Conservation (phyloP, 768 basidiomycete species). For the Tubosaeta brunneosetosa region DNA sequence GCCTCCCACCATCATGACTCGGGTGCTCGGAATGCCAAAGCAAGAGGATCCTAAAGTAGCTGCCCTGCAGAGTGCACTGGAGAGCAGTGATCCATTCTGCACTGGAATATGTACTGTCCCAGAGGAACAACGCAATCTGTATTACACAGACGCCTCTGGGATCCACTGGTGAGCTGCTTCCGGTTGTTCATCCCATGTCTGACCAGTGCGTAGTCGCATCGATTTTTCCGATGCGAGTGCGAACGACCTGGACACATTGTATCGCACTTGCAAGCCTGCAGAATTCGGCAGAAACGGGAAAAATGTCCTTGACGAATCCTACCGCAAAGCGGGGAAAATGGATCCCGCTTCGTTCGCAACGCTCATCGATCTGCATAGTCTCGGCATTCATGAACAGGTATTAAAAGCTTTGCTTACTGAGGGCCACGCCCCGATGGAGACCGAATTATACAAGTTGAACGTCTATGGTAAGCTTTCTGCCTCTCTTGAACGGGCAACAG, state of each 20-base stretch:
- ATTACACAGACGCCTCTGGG: background rate
- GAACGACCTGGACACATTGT: constrained; percentile 19
- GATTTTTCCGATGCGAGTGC: background rate
- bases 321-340: constrained; percentile 46
- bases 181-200: background rate
- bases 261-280: constrained; percentile 35
- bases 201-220: background rate
- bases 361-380: constrained; percentile 28
- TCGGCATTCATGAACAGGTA: constrained; percentile 22
- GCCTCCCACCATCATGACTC: no score
- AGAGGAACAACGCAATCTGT: background rate
- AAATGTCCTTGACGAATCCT: constrained; percentile 41
- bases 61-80: background rate
- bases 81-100: background rate
- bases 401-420: constrained; percentile 25
- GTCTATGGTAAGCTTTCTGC: constrained; percentile 34
- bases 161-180: background rate
- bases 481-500: no score
- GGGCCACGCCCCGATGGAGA: constrained; percentile 18
- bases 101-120: background rate
- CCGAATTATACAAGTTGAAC: constrained; percentile 43
- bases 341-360: constrained; percentile 33
- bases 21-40: no score
- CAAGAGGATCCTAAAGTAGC: background rate
- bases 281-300: constrained; percentile 36